Evolutionary conservation across 2,329 filamentous ascomycete species (phyloP), one percentile per base, ranked within the genome.

Genomic region (Xylariaceae sp.): DNA sequence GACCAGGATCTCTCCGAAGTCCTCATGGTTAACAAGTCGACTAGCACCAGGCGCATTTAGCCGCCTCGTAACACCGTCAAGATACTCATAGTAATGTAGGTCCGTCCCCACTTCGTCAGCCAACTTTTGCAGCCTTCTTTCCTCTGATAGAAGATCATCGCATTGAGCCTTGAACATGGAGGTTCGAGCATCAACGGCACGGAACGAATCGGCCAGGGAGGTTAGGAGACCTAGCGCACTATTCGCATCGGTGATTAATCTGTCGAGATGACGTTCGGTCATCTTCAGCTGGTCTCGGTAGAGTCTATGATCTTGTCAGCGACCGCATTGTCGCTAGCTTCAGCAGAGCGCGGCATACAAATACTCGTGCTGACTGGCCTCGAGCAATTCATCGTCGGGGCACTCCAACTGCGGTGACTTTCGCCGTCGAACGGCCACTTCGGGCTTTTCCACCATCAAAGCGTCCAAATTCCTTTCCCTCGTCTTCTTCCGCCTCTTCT

Each of bases 91-190:
- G 74, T 96, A 97, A 69, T 93, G 88, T n/a, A 97, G 79, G 65
- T 97, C 96, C 20, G 90, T 89, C 21, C 90, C 89, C 54, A 99
- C 89, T 56, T 92, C 88, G 63, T 96, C 86, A 2, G 92, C 91
- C 42, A 99, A 81, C 62, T 82, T 83, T 59, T 90, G 87, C 41
- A 97, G 81, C 20, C 90, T 86, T 65, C 83, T 85, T 75, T 98
- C 92, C 66, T 96, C 93, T 1, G 84, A 80, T 26, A 98, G 77
- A 2, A 99, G 81, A 54, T 91, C 89, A 70, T 97, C 91, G 74
- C 95, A 99, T 73, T 96, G 92, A 45, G 89, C 86, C 71, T 93
- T 90, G 77, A 99, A 98, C 14, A 89, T 88, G n/a, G 89, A 90
- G 0, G 95, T 99, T 75, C 98, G 93, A 9, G 84, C 80, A 67